Percentiles rank a stretch among this genome's conserved stretches.
phyloP scores from a whole-genome alignment of 306 rosid species.

The Dryas octopetala region DNA sequence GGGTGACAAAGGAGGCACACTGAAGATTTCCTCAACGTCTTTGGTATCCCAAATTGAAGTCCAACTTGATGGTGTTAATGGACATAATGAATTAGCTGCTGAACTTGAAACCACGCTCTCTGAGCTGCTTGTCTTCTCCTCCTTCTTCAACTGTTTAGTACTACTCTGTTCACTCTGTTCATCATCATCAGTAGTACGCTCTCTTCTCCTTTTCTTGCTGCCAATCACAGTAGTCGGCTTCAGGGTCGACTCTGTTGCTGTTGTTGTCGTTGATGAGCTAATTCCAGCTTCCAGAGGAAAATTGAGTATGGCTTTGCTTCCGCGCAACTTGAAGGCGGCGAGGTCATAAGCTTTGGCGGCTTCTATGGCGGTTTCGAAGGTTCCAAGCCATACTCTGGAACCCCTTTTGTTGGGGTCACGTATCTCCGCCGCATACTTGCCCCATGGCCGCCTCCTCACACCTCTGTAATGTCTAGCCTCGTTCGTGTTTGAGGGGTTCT shows the following conservation, averaged over 20 bases:
- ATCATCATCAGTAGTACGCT: neutral
- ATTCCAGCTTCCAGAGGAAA: slow-evolving; percentile 46
- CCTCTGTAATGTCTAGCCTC: slow-evolving; percentile 45
- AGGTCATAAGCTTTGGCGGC: slow-evolving; percentile 55
- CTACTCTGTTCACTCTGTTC: neutral
- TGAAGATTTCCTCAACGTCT: slow-evolving; percentile 47
- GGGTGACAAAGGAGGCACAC: slow-evolving; percentile 54
- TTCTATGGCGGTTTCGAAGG: slow-evolving; percentile 50
- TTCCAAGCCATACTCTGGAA: slow-evolving; percentile 58
- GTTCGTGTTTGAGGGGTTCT: neutral
- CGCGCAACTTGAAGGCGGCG: slow-evolving; percentile 53
- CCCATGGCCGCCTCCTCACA: slow-evolving; percentile 54
- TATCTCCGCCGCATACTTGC: slow-evolving; percentile 55
- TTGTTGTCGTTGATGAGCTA: neutral
- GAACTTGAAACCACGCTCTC: slow-evolving; percentile 9
- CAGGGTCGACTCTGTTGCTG: neutral
- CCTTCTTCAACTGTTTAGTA: slow-evolving; percentile 12
- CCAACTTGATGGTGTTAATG: slow-evolving; percentile 56
- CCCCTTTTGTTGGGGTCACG: slow-evolving; percentile 50
- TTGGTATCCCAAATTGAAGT: slow-evolving; percentile 43
- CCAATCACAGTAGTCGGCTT: slow-evolving; percentile 11
- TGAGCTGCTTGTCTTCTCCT: neutral
- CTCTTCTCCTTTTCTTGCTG: neutral
- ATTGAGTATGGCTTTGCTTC: slow-evolving; percentile 53
- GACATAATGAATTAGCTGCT: slow-evolving; percentile 7